Conservation (phyloP, 345 rosid species). For the Eutrema heterophyllum region DNA sequence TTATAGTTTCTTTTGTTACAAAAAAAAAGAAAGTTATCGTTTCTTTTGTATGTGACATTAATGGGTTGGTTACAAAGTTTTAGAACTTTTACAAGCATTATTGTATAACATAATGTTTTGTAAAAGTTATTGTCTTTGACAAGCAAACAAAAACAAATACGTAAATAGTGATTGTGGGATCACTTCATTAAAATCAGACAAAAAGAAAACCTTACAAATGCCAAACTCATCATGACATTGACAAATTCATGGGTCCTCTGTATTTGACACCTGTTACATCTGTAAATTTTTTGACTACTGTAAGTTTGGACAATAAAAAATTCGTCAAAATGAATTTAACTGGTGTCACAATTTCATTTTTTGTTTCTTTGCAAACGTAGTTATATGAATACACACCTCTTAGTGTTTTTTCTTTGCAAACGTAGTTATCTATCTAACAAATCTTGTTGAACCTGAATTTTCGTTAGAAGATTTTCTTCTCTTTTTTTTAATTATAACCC, state of each 20-base stretch:
- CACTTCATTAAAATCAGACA: conserved; percentile 29
- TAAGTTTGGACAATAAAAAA: not conserved
- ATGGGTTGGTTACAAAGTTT: not conserved
- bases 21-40: not conserved
- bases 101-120: conserved; percentile 4
- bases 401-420: not conserved
- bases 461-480: not conserved
- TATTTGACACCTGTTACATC: conserved; percentile 16
- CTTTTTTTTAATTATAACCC: not conserved
- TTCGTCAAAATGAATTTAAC: not conserved
- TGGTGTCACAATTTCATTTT: not conserved
- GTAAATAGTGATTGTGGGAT: conserved; percentile 25
- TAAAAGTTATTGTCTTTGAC: conserved; percentile 1
- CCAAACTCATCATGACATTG: conserved; percentile 19
- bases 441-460: not conserved
- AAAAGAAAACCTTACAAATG: conserved; percentile 27
- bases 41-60: not conserved
- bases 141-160: not conserved
- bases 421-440: not conserved
- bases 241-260: conserved; percentile 4
- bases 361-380: not conserved
- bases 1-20: not conserved
- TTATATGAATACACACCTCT: conserved; percentile 2
- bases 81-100: conserved; percentile 13
- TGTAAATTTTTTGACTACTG: not conserved